Evolutionary conservation across 2,329 filamentous ascomycete species (phyloP).

Genomic region (Trichophyton rubrum): DNA sequence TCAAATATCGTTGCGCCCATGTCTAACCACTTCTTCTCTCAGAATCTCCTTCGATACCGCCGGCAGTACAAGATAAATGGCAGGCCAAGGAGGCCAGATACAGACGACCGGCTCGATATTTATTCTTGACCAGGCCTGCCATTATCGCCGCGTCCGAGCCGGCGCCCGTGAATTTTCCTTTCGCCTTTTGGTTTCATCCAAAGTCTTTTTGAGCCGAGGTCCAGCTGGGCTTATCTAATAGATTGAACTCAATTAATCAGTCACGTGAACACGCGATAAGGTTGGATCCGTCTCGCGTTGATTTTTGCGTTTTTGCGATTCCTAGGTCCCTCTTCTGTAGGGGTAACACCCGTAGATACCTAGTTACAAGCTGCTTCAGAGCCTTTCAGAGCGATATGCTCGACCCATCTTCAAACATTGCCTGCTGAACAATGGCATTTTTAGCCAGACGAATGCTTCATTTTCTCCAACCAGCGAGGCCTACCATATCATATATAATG

Average conservation of each 20-base stretch:
- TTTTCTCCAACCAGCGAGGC: too few relatives aligned
- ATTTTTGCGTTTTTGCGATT: too few relatives aligned
- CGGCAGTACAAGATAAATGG: neutral
- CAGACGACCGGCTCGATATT: neutral
- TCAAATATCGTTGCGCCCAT: slow-evolving; percentile 51
- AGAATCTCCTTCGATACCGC: neutral
- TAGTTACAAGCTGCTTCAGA: too few relatives aligned
- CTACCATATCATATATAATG: too few relatives aligned
- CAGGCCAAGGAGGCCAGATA: neutral
- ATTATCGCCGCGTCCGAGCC: neutral
- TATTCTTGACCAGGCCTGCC: neutral
- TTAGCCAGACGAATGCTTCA: too few relatives aligned
- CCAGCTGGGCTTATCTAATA: neutral
- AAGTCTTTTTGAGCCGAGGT: neutral
- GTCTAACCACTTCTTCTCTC: neutral
- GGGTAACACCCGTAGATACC: too few relatives aligned
- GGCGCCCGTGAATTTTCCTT: neutral
- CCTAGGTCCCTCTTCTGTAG: too few relatives aligned
- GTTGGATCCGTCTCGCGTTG: neutral
- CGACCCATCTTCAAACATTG: too few relatives aligned
- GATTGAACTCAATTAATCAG: neutral
- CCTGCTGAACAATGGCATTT: too few relatives aligned
- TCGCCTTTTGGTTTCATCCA: neutral
- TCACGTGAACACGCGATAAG: neutral
- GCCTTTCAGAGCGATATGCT: too few relatives aligned